Base-by-base conservation (phyloP, 176 grass and related monocot species). In the Oryza officinalis region DNA sequence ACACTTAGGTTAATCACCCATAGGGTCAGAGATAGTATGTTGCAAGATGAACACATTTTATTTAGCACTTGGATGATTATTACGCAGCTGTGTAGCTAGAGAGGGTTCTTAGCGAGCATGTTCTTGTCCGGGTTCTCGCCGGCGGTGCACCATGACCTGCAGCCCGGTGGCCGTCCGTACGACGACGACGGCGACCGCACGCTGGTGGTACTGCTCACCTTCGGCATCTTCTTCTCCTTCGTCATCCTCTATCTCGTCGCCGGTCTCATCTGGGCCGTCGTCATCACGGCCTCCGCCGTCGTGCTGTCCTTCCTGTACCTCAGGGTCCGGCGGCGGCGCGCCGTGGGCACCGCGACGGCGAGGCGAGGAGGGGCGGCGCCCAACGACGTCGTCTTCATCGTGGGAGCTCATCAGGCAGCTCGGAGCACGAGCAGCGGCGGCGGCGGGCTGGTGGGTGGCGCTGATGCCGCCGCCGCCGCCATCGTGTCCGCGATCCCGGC, bases 171-270 rank as follows among this genome's bases (percentile, higher is more conserved):
- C 2, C 41, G 28, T 12, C 71, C 61, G 50, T 85, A 50, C 65
- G 50, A 89, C 28, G 76, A 64, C 64, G n/a, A 76, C 77, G n/a
- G 71, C 13, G 63, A 81, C 23, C 71, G 63, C 87, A 85, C 43
- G 77, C 15, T 70, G 9, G 33, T 75, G 77, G 77, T 85, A 77
- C 38, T 85, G 12, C 64, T 85, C 40, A 76, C 82, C 64, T 85
- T 81, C 71, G 71, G 49, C 77, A 61, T 81, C 71, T 85, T 89
- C 77, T 85, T 85, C 77, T 69, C 23, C 52, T 85, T 76, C 87
- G 35, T 76, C 82, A 3, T 89, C 8, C 28, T 89, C 82, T 89
- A 85, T 71, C 87, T 85, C 77, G 2, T 75, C 64, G 63, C 64
- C n/a, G 82, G 87, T 12, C 13, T 85, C 22, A 3, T 89, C 38